phyloP scores from a whole-genome alignment of 179 eudicot species.

The Heliamphora pulchella region DNA sequence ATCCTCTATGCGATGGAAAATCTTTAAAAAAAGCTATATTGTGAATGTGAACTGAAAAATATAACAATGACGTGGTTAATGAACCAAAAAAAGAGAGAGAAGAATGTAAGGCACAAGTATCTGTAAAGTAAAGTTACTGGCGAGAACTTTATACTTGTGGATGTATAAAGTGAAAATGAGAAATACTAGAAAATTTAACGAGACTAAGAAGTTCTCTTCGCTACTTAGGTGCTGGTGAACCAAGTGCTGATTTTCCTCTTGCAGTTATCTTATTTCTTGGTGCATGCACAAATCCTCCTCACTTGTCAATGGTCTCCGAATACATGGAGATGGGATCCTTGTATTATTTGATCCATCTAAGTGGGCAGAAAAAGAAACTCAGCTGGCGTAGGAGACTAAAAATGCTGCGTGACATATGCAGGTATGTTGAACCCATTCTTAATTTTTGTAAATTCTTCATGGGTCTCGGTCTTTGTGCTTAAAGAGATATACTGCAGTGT shows the following conservation, averaged over 20 bases:
- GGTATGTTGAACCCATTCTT: conserved; percentile 37
- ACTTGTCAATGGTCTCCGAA: conserved; percentile 72
- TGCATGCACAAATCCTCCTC: conserved; percentile 78
- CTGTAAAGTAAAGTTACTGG: no score
- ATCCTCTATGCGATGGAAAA: no score
- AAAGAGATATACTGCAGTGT: no score
- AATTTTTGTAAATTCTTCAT: no score
- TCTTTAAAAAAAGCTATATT: no score
- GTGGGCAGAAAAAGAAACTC: conserved; percentile 73
- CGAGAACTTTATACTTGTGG: no score
- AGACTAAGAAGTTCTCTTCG: background rate
- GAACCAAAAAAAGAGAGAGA: background rate
- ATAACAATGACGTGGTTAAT: no score
- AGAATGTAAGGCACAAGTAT: no score
- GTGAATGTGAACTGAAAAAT: no score
- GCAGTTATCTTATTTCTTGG: conserved; percentile 80
- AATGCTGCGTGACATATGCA: conserved; percentile 84
- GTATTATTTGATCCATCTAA: conserved; percentile 66
- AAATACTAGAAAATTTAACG: no score
- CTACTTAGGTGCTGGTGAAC: background rate
- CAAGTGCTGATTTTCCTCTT: conserved; percentile 5
- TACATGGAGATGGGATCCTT: conserved; percentile 90
- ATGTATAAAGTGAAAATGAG: no score
- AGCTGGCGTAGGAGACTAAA: conserved; percentile 75
- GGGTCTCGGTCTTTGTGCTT: no score